These are phyloP conservation scores for Rhizopus delemar DNA, from an alignment of 371 early-diverging fungal species.

Conservation along the genomic window DNA sequence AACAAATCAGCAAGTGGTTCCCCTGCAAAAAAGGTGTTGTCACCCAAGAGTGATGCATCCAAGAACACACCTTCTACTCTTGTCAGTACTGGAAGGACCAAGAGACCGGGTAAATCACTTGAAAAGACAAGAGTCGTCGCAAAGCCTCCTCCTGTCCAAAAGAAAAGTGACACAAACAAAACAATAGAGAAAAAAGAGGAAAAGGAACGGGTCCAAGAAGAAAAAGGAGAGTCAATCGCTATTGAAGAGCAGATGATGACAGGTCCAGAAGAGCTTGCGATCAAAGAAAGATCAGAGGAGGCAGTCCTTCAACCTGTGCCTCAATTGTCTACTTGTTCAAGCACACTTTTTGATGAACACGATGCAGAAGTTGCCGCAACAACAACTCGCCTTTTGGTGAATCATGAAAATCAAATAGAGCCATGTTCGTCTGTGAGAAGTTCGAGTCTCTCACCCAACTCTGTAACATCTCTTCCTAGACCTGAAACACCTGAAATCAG, in stretches of 20 bases:
- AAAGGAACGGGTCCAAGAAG: not conserved
- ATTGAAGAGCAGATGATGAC: not conserved
- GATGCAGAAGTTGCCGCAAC: constrained; percentile 46
- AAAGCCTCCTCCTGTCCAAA: not conserved
- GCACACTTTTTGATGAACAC: constrained; percentile 30
- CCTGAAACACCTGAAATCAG: constrained; percentile 48
- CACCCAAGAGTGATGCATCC: constrained; percentile 25
- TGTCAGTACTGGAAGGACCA: constrained; percentile 26
- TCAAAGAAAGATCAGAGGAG: not conserved
- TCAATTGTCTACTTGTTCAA: constrained; percentile 21
- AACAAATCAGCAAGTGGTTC: not conserved
- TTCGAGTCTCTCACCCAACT: constrained; percentile 32
- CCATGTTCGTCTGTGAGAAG: not conserved
- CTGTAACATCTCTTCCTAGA: constrained; percentile 32
- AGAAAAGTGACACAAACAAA: not conserved
- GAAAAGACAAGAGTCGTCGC: not conserved
- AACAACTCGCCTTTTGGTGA: constrained; percentile 3
- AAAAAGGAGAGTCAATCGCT: not conserved
- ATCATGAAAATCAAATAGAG: not conserved
- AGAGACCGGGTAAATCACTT: constrained; percentile 9
- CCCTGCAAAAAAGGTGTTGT: constrained; percentile 9
- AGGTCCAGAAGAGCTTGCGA: not conserved
- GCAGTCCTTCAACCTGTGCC: constrained; percentile 8
- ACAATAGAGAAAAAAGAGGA: not conserved
- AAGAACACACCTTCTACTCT: constrained; percentile 29